Evolutionary conservation across 768 basidiomycete genomes (phyloP).

Genomic region (Psilocybe azurescens): DNA sequence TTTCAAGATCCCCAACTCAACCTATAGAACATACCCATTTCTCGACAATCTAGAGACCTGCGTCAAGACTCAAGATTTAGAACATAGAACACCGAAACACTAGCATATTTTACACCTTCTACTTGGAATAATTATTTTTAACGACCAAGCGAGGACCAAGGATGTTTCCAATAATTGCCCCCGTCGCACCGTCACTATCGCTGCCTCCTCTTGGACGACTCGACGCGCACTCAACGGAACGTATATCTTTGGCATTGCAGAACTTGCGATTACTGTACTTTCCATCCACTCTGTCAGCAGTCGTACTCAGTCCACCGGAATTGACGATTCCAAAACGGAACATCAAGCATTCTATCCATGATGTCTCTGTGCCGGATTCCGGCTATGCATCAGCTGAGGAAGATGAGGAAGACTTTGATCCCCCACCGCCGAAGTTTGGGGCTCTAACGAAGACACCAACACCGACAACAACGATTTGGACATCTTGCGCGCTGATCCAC

Average conservation of each 20-base stretch:
- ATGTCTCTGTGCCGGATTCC: constrained; percentile 64
- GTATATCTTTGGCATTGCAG: constrained; percentile 45
- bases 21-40: constrained; percentile 22
- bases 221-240: constrained; percentile 33
- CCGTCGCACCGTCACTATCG: constrained; percentile 48
- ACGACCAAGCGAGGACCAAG: not conserved
- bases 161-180: constrained; percentile 20
- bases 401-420: constrained; percentile 48
- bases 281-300: constrained; percentile 34
- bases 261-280: constrained; percentile 60
- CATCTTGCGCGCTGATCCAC: constrained; percentile 60
- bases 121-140: constrained; percentile 3
- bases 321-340: constrained; percentile 33
- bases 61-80: constrained; percentile 2
- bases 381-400: constrained; percentile 81
- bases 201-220: constrained; percentile 64
- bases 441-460: constrained; percentile 25
- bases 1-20: not conserved
- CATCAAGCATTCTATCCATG: constrained; percentile 38
- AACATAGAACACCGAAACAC: not conserved
- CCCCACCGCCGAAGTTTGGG: constrained; percentile 14
- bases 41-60: not conserved
- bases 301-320: constrained; percentile 27
- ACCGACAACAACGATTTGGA: constrained; percentile 42
- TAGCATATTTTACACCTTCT: not conserved